Evolutionary conservation across 2,329 filamentous ascomycete species (phyloP), one percentile per base, ranked within the genome.

Genomic region (Dryadomyces sulphureus): DNA sequence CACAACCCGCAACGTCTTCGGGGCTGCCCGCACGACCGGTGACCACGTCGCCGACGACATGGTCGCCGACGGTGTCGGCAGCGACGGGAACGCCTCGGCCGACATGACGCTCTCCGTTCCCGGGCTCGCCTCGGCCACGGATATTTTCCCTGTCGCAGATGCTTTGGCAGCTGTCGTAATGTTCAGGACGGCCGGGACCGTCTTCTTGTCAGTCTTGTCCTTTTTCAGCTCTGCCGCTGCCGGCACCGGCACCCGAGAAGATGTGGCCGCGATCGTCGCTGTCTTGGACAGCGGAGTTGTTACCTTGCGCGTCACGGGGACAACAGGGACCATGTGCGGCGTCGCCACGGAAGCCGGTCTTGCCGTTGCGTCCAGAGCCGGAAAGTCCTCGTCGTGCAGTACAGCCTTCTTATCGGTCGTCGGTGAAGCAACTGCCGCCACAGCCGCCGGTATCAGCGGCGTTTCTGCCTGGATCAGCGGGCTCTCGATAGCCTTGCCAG

Each of bases 361-460:
- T 49, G 66, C 70, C 20, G 65, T 60, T 9, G 70, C 63, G 49
- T 72, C 66, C 6, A 81, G 61, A 3, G 75, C 70, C 11, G 78
- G 78, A 53, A 80, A 81, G 52, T 81, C 77, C 53, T 80, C 75
- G 21, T 78, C 73, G 49, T 77, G 69, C 39, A 79, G 58, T 25
- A 70, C 49, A 35, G 56, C 50, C 44, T 55, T 61, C 25, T 54
- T 55, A 1, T 14, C 19, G 2, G 32, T 3, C 19, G 19, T 22
- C 12, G 45, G n/a, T 7, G 45, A 43, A 5, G 21, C 20, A 17
- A 44, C 46, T n/a, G 35, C 11, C 5, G 45, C 27, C 5, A 8
- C 8, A n/a, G 16, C 11, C 34, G 34, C 11, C 16, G 6, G 4
- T 20, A 17, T 12, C 16, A 14, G 12, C 22, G 43, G 34, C 11